Percentiles rank a stretch among this genome's conserved stretches.
Evolutionary conservation across 1,284 basidiomycete genomes (phyloP).

Genomic region (Agroathelia rolfsii): DNA sequence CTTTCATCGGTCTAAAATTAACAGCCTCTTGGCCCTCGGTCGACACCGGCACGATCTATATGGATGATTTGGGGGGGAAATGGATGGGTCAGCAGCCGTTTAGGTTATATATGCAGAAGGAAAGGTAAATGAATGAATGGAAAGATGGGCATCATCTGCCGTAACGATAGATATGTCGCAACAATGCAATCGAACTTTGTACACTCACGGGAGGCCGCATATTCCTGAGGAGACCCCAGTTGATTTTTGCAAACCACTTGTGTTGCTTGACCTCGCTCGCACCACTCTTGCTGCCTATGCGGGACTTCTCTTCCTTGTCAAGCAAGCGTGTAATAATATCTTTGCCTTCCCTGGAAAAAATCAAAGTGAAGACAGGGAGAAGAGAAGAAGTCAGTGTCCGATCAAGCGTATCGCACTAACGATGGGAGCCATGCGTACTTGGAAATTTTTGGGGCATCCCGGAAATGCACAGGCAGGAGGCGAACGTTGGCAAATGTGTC

Average conservation of each 20-base stretch:
- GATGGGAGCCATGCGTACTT: conserved; percentile 41
- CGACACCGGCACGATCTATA: conserved; percentile 73
- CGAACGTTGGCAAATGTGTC: conserved; percentile 97
- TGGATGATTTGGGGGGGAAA: no score
- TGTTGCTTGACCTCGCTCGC: conserved; percentile 98
- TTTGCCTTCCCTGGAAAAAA: conserved; percentile 60
- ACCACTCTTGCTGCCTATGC: conserved; percentile 86
- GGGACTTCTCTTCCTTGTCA: conserved; percentile 87
- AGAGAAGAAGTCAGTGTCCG: conserved; percentile 5
- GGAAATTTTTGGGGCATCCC: conserved; percentile 78
- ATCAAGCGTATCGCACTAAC: conserved; percentile 8
- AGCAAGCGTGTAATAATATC: conserved; percentile 82
- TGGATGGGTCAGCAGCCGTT: no score
- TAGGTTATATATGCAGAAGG: no score
- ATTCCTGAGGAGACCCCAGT: conserved; percentile 94
- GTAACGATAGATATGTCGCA: conserved; percentile 9
- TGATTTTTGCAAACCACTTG: conserved; percentile 95
- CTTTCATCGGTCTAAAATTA: conserved; percentile 87
- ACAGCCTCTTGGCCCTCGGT: conserved; percentile 80
- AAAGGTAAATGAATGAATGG: conserved; percentile 3
- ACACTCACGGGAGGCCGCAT: conserved; percentile 81
- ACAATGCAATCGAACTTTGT: conserved; percentile 6
- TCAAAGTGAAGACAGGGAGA: conserved; percentile 2
- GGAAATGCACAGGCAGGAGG: conserved; percentile 80
- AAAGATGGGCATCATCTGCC: conserved; percentile 7